Percentiles rank a stretch among this genome's conserved stretches.
phyloP scores from a whole-genome alignment of 345 rosid species.

The Gossypium ekmanianum region DNA sequence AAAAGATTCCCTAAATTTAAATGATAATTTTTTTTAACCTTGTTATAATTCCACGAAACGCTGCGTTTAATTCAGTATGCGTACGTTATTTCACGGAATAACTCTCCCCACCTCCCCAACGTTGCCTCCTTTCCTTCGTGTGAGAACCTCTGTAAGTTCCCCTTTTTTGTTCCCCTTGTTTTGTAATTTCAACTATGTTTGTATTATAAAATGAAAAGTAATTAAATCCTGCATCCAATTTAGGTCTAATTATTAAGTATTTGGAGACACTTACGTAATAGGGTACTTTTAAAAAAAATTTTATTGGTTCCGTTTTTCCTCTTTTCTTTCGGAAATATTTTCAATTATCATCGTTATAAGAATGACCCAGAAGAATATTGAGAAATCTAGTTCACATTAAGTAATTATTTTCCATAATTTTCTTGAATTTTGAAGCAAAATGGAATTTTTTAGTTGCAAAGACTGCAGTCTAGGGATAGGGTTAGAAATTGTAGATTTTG shows the following conservation, averaged over 20 bases:
- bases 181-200: not conserved
- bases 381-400: not conserved
- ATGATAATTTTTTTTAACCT: not conserved
- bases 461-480: no score
- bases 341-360: not conserved
- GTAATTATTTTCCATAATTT: not conserved
- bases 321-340: not conserved
- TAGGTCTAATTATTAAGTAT: not conserved
- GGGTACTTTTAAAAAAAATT: no score
- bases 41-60: not conserved
- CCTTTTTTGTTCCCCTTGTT: not conserved
- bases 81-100: not conserved
- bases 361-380: not conserved
- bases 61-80: not conserved
- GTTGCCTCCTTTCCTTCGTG: not conserved
- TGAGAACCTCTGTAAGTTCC: not conserved
- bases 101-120: not conserved
- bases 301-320: not conserved
- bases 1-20: no score
- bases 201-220: not conserved
- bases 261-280: no score
- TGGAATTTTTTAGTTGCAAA: no score
- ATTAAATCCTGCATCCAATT: not conserved
- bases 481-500: no score
- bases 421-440: not conserved